Conservation (phyloP, 306 rosid species). For the Lathyrus aphaca region DNA sequence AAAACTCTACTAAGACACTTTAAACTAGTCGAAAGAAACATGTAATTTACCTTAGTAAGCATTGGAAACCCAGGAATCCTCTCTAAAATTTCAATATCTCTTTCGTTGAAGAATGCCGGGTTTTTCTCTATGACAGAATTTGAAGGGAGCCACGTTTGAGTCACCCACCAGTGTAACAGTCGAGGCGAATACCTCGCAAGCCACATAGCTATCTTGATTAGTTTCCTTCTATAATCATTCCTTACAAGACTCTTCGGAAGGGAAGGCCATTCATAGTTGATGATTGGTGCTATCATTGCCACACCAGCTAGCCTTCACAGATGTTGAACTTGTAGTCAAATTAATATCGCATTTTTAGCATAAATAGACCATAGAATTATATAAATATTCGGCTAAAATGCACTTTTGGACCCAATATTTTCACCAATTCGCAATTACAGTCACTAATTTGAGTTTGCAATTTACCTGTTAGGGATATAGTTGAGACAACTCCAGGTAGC, state of each 20-base stretch:
- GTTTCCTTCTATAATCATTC: constrained; percentile 74
- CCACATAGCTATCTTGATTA: constrained; percentile 53
- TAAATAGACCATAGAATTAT: background rate
- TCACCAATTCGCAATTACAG: background rate
- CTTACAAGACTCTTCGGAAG: constrained; percentile 64
- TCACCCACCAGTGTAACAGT: constrained; percentile 78
- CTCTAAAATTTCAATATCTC: constrained; percentile 75
- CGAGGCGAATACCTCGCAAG: constrained; percentile 68
- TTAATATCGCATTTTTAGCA: constrained; percentile 11
- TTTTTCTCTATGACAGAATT: constrained; percentile 77
- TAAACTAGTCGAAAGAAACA: constrained; percentile 28
- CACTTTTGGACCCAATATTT: background rate
- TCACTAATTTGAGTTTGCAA: background rate
- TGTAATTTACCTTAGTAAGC: constrained; percentile 72
- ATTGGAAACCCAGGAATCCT: constrained; percentile 83
- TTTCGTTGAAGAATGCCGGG: constrained; percentile 71
- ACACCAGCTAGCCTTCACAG: constrained; percentile 83
- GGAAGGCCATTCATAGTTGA: constrained; percentile 89
- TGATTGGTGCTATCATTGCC: constrained; percentile 77
- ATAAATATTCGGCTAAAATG: background rate
- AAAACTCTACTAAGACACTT: background rate
- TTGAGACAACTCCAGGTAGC: constrained; percentile 89
- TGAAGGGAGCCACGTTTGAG: constrained; percentile 93
- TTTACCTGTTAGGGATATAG: constrained; percentile 83
- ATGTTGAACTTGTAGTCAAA: constrained; percentile 26